phyloP scores from a whole-genome alignment of 2,329 filamentous ascomycete genomes.

The Orbilia javanica region DNA sequence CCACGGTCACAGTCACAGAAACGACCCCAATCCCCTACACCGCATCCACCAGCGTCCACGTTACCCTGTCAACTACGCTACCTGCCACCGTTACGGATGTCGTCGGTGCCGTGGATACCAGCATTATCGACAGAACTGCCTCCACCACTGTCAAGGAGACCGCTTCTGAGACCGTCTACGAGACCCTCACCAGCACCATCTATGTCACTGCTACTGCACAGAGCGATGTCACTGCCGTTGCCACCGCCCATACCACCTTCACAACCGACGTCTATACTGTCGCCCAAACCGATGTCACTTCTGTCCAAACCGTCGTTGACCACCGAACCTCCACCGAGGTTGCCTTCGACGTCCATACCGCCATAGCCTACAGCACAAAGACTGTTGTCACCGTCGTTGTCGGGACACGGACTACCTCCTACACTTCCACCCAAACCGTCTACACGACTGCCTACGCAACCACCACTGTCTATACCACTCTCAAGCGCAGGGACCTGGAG shows the following conservation, averaged over 20 bases:
- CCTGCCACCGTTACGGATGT: background rate
- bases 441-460: background rate
- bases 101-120: background rate
- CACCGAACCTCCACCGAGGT: background rate
- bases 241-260: conserved; percentile 10
- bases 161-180: conserved; percentile 21
- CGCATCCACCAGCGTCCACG: background rate
- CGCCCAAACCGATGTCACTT: conserved; percentile 9
- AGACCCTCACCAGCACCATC: conserved; percentile 16
- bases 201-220: conserved; percentile 11
- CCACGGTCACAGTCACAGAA: background rate
- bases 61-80: background rate
- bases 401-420: background rate
- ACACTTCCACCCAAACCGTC: background rate
- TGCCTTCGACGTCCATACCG: background rate
- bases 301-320: background rate
- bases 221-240: conserved; percentile 20
- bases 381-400: conserved; percentile 2
- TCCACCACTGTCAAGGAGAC: conserved; percentile 20
- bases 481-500: background rate
- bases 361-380: background rate
- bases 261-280: conserved; percentile 1
- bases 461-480: background rate
- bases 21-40: background rate
- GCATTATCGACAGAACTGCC: conserved; percentile 16